Evolutionary conservation across 106 monocot genomes (phyloP).

Genomic region (Ottelia alismoides): DNA sequence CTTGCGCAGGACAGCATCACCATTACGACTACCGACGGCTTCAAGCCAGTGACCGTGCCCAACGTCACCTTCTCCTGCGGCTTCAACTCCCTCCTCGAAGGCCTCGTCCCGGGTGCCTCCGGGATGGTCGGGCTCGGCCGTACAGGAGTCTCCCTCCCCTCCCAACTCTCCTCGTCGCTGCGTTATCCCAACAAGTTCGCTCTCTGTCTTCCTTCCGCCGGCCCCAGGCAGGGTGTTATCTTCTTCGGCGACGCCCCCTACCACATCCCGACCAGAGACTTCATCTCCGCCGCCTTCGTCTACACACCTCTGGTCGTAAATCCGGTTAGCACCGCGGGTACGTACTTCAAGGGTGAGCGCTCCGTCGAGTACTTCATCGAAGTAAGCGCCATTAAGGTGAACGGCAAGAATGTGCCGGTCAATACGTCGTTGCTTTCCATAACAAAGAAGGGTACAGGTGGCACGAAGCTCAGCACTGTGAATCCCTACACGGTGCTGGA

Average conservation of each 20-base stretch:
- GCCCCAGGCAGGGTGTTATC: slow-evolving; percentile 24
- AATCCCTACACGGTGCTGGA: slow-evolving; percentile 39
- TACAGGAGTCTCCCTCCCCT: slow-evolving; percentile 19
- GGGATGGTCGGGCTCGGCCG: slow-evolving; percentile 48
- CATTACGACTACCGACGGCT: slow-evolving; percentile 36
- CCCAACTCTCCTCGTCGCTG: slow-evolving; percentile 36
- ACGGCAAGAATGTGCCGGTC: slow-evolving; percentile 18
- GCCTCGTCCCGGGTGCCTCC: slow-evolving; percentile 21
- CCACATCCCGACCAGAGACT: slow-evolving; percentile 17
- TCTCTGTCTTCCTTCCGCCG: slow-evolving; percentile 31
- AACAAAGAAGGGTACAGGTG: slow-evolving; percentile 33
- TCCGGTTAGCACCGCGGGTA: slow-evolving; percentile 49
- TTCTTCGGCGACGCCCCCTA: slow-evolving; percentile 68
- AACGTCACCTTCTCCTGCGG: slow-evolving; percentile 37
- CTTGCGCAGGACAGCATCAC: slow-evolving; percentile 29
- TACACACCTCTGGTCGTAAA: slow-evolving; percentile 65
- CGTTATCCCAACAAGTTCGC: slow-evolving; percentile 43
- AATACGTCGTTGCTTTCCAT: slow-evolving; percentile 34
- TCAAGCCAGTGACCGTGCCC: slow-evolving; percentile 20
- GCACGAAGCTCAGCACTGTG: slow-evolving; percentile 59
- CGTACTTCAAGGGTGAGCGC: slow-evolving; percentile 21
- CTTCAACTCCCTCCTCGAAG: slow-evolving; percentile 18
- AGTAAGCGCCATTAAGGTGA: slow-evolving; percentile 38
- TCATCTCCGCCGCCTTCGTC: too few relatives aligned
- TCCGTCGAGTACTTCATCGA: slow-evolving; percentile 67